Percentiles rank a stretch among this genome's conserved stretches.
Conservation (phyloP, 495 filamentous ascomycete species). For the Chaetomidium leptoderma region DNA sequence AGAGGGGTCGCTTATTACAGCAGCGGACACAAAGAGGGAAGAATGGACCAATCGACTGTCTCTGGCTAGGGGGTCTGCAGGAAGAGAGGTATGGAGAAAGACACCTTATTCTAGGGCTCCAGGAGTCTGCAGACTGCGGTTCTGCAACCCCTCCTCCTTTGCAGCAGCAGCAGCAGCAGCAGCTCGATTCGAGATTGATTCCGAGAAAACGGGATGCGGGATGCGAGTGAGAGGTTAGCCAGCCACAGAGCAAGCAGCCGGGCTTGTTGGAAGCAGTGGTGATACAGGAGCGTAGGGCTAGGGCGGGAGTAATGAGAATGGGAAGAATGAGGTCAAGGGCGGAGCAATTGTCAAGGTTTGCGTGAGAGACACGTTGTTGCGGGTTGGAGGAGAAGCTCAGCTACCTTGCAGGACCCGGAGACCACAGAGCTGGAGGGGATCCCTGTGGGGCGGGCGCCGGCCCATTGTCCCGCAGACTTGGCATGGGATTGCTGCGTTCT, state of each 20-base stretch:
- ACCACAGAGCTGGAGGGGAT: neutral
- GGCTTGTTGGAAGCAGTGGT: neutral
- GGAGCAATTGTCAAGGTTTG: constrained; percentile 3
- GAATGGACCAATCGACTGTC: constrained; percentile 9
- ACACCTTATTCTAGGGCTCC: too few relatives aligned
- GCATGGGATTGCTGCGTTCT: neutral
- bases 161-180: too few relatives aligned
- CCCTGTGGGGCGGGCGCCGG: constrained; percentile 2
- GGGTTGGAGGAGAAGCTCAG: neutral
- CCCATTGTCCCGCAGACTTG: constrained; percentile 7
- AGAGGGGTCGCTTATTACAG: neutral
- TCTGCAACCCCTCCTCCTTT: too few relatives aligned
- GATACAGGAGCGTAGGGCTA: neutral
- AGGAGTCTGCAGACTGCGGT: too few relatives aligned
- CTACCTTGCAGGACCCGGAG: neutral
- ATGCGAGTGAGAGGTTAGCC: too few relatives aligned
- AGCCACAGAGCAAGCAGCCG: neutral
- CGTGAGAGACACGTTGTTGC: neutral
- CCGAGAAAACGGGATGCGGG: too few relatives aligned
- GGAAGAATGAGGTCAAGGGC: constrained; percentile 10
- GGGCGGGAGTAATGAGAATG: constrained; percentile 1
- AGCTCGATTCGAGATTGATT: too few relatives aligned
- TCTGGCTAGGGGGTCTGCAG: neutral
- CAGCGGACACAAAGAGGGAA: constrained; percentile 13
- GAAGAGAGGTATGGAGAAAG: neutral